Evolutionary conservation across 1,139 yeast genomes (phyloP), one percentile per base, ranked within the genome.

Genomic region (Pneumocystis wakefieldiae): DNA sequence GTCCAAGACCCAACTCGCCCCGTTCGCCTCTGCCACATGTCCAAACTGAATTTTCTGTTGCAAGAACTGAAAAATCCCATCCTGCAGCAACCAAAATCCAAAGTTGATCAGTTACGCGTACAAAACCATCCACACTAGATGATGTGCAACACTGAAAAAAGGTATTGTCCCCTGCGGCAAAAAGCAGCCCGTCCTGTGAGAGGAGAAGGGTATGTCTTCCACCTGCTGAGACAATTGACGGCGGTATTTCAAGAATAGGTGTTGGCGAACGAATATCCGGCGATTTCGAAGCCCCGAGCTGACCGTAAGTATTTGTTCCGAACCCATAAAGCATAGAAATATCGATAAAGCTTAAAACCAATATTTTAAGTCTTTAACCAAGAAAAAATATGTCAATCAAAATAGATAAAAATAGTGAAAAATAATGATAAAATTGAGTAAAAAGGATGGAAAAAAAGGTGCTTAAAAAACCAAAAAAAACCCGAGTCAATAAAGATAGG

Each of bases 121-220:
- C 48, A 71, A 66, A 3, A 41, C 55, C 36, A 19, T 41, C 57
- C 3, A 53, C 62, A n/a, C 63, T 48, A 29, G 59, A 60, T 8
- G 48, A 48, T n/a, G 36, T 53, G 1, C 81, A 84, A 68, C 84
- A 79, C 70, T 86, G 92, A 1, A 85, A 83, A 41, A 68, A 67
- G 0, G 74, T 66, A 68, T 85, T 85, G 64, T 78, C 82, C 0
- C 97, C 97, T 64, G 82, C 71, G 0, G 82, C 81, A 67, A 74
- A 83, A 0, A 84, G 72, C 0, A 74, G 71, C 0, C 92, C 92
- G 62, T 78, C 74, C 1, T 73, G 76, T 15, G 82, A 71, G 7
- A 88, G 72, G 1, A 89, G 68, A 48, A 88, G 69, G 0, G 96
- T 85, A 72, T 92, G 97, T 70, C 90, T 91, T 0, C 97, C 97